Base-by-base conservation (phyloP, 2,329 filamentous ascomycete species). In the Colletotrichum aenigma region DNA sequence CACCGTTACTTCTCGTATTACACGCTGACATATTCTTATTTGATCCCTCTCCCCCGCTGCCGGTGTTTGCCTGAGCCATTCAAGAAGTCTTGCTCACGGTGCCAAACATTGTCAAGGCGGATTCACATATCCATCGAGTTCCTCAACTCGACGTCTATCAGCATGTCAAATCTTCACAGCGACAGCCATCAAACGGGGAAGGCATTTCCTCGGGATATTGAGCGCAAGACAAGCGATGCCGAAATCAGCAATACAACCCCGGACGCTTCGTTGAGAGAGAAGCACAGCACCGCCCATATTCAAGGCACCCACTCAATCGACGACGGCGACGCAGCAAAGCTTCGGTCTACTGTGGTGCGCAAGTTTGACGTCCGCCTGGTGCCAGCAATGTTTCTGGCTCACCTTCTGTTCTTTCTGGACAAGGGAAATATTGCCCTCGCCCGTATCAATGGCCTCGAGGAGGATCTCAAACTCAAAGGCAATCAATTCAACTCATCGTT, bases 401-500 rank as follows among this genome's bases (percentile, higher is more conserved):
- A 75, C 16, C 62, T 78, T 2, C 61, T 78, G 6, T 77, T 78
- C 70, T 78, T 74, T 24, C 67, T 78, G 48, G 77, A 78, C 74
- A 77, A 77, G 55, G 32, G 69, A 55, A 78, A 76, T 16, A 68
- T 78, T 8, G 76, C 76, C 3, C 76, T 78, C 38, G 76, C 77
- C 26, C 74, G 76, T 28, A 78, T 78, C 70, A 74, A 78, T 7
- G 77, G 77, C 8, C 76, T 78, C 6, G 77, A 77, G 6, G 4
- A 24, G 7, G 76, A 78, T 30, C 70, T 78, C 7, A 12, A 28
- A 1, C 74, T 78, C 10, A 18, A 30, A 0, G 65, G 67, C 9
- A 61, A 55, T 30, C 71, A 78, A 30, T 78, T 78, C 65, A 80
- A 81, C 36, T 76, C 72, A 15, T 76, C 79, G 15, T 72, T 80